Percentiles rank a stretch among this genome's conserved stretches.
Conservation (phyloP, 768 basidiomycete species). For the Serendipita sp. region DNA sequence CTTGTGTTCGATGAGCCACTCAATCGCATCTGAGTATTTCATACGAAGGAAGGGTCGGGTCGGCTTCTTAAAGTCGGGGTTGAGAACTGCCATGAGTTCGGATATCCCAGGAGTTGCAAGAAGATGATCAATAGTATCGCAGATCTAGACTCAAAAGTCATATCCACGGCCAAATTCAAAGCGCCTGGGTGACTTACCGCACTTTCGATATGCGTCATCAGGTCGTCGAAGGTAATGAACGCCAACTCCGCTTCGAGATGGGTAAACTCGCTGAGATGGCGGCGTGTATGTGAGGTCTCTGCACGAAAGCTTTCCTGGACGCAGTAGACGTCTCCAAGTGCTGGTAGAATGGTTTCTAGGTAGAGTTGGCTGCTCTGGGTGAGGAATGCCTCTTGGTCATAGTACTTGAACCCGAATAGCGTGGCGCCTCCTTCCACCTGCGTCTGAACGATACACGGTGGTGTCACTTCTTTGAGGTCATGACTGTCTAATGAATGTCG, state of each 20-base stretch:
- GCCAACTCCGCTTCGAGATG: conserved; percentile 92
- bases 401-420: conserved; percentile 90
- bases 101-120: conserved; percentile 58
- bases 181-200: conserved; percentile 37
- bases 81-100: conserved; percentile 73
- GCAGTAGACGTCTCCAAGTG: conserved; percentile 95
- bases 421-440: conserved; percentile 97
- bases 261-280: conserved; percentile 92
- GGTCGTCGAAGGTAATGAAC: conserved; percentile 84
- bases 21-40: conserved; percentile 82
- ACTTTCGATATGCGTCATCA: conserved; percentile 84
- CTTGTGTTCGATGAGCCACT: conserved; percentile 82
- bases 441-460: conserved; percentile 94
- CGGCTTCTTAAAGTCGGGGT: conserved; percentile 72
- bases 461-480: conserved; percentile 78
- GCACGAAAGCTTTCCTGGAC: conserved; percentile 96
- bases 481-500: conserved; percentile 38
- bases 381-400: conserved; percentile 83
- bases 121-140: conserved; percentile 73
- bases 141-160: conserved; percentile 46
- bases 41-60: conserved; percentile 79
- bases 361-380: conserved; percentile 96
- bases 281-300: conserved; percentile 77
- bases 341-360: conserved; percentile 88
- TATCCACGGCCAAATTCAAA: neutral